Evolutionary conservation across 148 eudicot species (phyloP).

Genomic region (Vaccinium macrocarpon): DNA sequence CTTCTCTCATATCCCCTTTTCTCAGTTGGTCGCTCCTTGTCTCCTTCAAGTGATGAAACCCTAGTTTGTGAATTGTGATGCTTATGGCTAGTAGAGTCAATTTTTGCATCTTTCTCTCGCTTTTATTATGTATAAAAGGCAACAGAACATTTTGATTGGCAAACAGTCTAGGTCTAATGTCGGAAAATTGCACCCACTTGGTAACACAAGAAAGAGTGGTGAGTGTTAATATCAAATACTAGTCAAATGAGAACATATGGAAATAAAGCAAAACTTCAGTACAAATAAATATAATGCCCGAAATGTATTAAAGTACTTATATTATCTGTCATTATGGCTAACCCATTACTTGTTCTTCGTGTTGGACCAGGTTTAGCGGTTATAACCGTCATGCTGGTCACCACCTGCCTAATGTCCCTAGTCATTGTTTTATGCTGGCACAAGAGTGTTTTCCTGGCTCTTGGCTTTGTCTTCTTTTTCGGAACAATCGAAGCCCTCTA

Average conservation of each 20-base stretch:
- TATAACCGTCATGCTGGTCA: conserved; percentile 95
- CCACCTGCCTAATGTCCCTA: conserved; percentile 96
- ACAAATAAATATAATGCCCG: neutral
- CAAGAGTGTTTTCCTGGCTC: conserved; percentile 59
- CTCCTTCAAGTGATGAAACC: conserved; percentile 2
- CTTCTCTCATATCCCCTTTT: neutral
- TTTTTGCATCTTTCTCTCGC: neutral
- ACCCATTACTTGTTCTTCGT: conserved; percentile 7
- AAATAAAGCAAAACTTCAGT: neutral
- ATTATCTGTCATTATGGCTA: neutral
- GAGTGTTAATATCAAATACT: neutral
- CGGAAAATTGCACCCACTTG: neutral
- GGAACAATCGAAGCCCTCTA: conserved; percentile 88
- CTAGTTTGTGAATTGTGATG: neutral
- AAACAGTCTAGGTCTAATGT: neutral
- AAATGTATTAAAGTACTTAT: neutral
- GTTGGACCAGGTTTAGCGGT: conserved; percentile 81
- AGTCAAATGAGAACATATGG: neutral
- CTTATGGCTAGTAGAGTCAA: neutral
- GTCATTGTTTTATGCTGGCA: conserved; percentile 91
- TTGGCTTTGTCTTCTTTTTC: conserved; percentile 67
- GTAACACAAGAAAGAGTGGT: neutral
- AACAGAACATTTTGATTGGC: neutral
- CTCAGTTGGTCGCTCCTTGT: neutral
- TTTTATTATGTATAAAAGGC: neutral